phyloP scores from a whole-genome alignment of 2,329 filamentous ascomycete genomes.

The Basipetospora chlamydospora region DNA sequence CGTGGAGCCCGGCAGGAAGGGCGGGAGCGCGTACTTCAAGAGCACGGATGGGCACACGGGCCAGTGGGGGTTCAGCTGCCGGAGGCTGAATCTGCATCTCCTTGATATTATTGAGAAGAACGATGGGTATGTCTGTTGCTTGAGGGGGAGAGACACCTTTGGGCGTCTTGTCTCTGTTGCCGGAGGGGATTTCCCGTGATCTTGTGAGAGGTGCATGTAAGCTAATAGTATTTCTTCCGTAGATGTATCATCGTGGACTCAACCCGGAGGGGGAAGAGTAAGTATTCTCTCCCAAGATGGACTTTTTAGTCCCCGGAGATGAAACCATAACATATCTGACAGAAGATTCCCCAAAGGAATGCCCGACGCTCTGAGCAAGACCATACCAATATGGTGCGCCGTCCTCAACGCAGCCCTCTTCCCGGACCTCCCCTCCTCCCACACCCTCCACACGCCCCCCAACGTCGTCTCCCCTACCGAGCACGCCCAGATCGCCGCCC shows the following conservation, averaged over 20 bases:
- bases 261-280: slow-evolving; percentile 76
- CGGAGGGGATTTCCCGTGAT: no score
- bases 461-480: slow-evolving; percentile 61
- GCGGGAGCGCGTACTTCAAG: slow-evolving; percentile 83
- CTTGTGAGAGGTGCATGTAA: neutral
- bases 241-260: slow-evolving; percentile 82
- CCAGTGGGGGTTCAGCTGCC: slow-evolving; percentile 78
- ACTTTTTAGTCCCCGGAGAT: no score
- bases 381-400: slow-evolving; percentile 83
- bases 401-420: slow-evolving; percentile 74
- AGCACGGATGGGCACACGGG: slow-evolving; percentile 89
- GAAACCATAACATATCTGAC: no score
- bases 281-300: no score
- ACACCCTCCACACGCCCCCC: slow-evolving; percentile 55
- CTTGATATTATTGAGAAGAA: slow-evolving; percentile 49
- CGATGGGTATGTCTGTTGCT: slow-evolving; percentile 44
- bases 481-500: slow-evolving; percentile 59
- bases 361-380: slow-evolving; percentile 90
- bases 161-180: no score
- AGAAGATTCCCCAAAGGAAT: no score
- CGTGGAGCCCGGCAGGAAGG: slow-evolving; percentile 50
- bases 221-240: neutral
- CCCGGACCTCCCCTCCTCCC: slow-evolving; percentile 30
- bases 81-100: slow-evolving; percentile 74
- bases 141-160: no score